A percentile compares a stretch with the other conserved stretches of the same genome.
phyloP scores from a whole-genome alignment of 495 filamentous ascomycete genomes.

The Staphylotrichum longicolle region DNA sequence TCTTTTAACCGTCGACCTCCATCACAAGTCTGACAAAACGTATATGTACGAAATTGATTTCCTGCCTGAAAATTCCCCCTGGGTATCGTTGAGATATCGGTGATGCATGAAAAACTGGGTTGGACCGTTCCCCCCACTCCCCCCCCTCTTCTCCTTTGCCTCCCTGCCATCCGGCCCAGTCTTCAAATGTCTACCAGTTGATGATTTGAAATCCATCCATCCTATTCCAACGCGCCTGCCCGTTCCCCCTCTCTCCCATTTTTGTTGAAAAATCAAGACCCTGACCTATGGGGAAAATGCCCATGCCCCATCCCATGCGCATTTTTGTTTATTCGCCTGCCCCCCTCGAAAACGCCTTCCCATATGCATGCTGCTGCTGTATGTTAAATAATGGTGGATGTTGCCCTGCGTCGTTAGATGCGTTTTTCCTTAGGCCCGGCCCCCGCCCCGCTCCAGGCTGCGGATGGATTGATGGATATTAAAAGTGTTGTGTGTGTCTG shows the following conservation, averaged over 20 bases:
- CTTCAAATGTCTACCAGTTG: conserved; percentile 13
- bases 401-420: conserved; percentile 15
- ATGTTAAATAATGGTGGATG: conserved; percentile 22
- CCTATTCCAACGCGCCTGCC: conserved; percentile 15
- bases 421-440: conserved; percentile 16
- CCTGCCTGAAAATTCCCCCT: conserved; percentile 18
- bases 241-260: conserved; percentile 19
- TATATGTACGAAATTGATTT: background rate
- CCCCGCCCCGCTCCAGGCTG: conserved; percentile 15
- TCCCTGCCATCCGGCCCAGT: conserved; percentile 10
- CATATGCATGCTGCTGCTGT: conserved; percentile 21
- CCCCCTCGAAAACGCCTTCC: conserved; percentile 21
- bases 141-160: conserved; percentile 4
- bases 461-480: conserved; percentile 24
- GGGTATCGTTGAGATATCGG: conserved; percentile 44
- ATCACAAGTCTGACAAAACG: background rate
- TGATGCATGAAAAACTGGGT: conserved; percentile 25
- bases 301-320: conserved; percentile 17
- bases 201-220: conserved; percentile 17
- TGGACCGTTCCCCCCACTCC: conserved; percentile 12
- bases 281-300: conserved; percentile 12
- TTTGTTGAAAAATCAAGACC: conserved; percentile 41
- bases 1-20: background rate
- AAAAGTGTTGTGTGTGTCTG: conserved; percentile 15
- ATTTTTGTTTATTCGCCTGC: conserved; percentile 6